A percentile compares a stretch with the other conserved stretches of the same genome.
phyloP scores from a whole-genome alignment of 2,329 filamentous ascomycete species.

The Aureobasidium sp. region DNA sequence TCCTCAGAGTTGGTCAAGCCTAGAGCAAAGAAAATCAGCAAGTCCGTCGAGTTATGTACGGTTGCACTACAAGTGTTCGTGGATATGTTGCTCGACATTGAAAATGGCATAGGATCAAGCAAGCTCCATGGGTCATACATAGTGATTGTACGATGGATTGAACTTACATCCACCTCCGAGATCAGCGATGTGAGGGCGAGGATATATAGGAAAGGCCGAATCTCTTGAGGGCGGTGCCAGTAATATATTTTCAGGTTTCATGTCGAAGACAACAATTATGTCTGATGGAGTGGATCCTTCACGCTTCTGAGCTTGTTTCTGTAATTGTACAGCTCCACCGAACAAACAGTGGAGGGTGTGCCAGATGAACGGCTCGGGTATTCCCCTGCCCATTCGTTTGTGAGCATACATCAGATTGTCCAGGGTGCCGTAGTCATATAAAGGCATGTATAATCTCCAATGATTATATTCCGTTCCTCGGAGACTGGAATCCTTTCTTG shows the following conservation, averaged over 20 bases:
- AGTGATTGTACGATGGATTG: not conserved
- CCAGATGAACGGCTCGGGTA: slow-evolving; percentile 4
- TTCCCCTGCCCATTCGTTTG: not conserved
- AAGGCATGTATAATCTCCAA: slow-evolving; percentile 1
- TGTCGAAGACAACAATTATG: not conserved
- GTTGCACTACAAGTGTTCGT: not conserved
- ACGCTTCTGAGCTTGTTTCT: not conserved
- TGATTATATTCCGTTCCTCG: not conserved
- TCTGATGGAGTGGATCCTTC: not conserved
- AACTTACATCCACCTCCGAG: not conserved
- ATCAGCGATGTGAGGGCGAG: not conserved
- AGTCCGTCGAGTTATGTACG: not conserved
- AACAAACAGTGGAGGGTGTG: not conserved
- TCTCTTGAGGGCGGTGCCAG: not conserved
- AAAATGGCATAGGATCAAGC: not conserved
- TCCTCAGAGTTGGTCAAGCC: not conserved
- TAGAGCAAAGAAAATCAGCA: not conserved
- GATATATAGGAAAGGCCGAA: not conserved
- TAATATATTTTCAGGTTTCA: not conserved
- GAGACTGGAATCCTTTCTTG: not conserved
- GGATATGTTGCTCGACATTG: not conserved
- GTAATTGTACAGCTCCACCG: not conserved
- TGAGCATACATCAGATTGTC: not conserved
- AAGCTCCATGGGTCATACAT: not conserved
- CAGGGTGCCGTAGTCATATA: not conserved